Percentiles rank a stretch among this genome's conserved stretches.
These are phyloP conservation scores for Wallacemonas sp. DNA, from an alignment of 208 protist species.

Conservation along the genomic window DNA sequence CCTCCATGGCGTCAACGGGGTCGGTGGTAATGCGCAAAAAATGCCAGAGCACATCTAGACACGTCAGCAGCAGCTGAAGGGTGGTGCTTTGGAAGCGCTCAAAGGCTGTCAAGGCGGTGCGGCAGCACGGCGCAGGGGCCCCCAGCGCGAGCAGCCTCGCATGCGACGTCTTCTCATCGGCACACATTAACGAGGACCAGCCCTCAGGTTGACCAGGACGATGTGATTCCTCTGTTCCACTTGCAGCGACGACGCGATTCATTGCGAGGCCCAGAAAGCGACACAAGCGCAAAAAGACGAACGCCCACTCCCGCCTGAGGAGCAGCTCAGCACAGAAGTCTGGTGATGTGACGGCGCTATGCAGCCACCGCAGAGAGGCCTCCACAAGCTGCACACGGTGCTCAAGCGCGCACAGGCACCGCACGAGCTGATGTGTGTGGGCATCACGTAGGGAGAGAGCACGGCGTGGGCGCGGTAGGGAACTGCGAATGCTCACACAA, in stretches of 20 bases:
- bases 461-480: too few species aligned
- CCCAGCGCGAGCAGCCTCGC: too few species aligned
- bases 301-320: conserved; percentile 7
- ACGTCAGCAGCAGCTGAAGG: neutral
- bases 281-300: conserved; percentile 9
- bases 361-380: neutral
- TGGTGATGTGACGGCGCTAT: conserved; percentile 1
- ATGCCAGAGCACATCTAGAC: neutral
- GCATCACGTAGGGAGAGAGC: neutral
- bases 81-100: neutral
- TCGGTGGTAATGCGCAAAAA: too few species aligned
- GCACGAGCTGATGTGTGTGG: neutral
- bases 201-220: too few species aligned
- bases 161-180: too few species aligned
- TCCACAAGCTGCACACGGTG: conserved; percentile 6
- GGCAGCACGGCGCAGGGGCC: too few species aligned
- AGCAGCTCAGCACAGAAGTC: conserved; percentile 5
- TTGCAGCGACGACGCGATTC: neutral
- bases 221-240: too few species aligned
- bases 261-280: conserved; percentile 1
- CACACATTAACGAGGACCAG: too few species aligned
- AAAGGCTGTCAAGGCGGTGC: too few species aligned
- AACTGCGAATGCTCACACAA: too few species aligned
- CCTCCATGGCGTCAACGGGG: too few species aligned
- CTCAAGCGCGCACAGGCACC: neutral